Conservation (phyloP, 495 filamentous ascomycete species). For the Neurospora terricola region DNA sequence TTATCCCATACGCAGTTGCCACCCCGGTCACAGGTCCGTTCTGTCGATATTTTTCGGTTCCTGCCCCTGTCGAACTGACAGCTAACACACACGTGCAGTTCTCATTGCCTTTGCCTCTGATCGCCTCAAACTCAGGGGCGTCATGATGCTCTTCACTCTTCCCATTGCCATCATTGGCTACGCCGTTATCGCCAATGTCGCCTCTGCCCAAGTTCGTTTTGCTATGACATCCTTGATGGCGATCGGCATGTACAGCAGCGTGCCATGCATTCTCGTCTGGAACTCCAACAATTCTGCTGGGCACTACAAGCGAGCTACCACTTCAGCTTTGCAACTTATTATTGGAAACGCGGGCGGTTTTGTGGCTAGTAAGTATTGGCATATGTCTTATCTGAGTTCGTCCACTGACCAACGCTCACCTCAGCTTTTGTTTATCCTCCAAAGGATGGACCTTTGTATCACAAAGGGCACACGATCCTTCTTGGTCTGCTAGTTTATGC, state of each 20-base stretch:
- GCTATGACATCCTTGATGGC: slow-evolving; percentile 64
- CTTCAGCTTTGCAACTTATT: slow-evolving; percentile 35
- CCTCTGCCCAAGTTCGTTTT: slow-evolving; percentile 54
- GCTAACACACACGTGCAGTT: slow-evolving; percentile 15
- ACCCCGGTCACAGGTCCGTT: slow-evolving; percentile 42
- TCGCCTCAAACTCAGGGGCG: slow-evolving; percentile 31
- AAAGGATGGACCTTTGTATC: slow-evolving; percentile 34
- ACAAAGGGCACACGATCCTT: slow-evolving; percentile 50
- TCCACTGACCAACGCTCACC: background rate
- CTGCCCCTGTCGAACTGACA: background rate
- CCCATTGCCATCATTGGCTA: slow-evolving; percentile 54
- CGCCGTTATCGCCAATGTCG: slow-evolving; percentile 14
- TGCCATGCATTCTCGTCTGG: slow-evolving; percentile 70
- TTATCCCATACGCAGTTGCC: slow-evolving; percentile 57
- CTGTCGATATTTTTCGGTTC: slow-evolving; percentile 23
- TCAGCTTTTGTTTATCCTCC: slow-evolving; percentile 49
- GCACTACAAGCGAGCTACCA: slow-evolving; percentile 36
- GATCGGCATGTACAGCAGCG: slow-evolving; percentile 65
- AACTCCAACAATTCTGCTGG: slow-evolving; percentile 38
- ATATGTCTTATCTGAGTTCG: background rate
- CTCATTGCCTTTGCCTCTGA: slow-evolving; percentile 36
- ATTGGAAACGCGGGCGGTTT: slow-evolving; percentile 43
- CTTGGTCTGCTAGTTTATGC: slow-evolving; percentile 47
- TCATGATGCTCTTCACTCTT: slow-evolving; percentile 32
- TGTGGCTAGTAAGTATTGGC: slow-evolving; percentile 25